Evolutionary conservation across 768 basidiomycete species (phyloP).

Genomic region (Rossbeevera mucosa): DNA sequence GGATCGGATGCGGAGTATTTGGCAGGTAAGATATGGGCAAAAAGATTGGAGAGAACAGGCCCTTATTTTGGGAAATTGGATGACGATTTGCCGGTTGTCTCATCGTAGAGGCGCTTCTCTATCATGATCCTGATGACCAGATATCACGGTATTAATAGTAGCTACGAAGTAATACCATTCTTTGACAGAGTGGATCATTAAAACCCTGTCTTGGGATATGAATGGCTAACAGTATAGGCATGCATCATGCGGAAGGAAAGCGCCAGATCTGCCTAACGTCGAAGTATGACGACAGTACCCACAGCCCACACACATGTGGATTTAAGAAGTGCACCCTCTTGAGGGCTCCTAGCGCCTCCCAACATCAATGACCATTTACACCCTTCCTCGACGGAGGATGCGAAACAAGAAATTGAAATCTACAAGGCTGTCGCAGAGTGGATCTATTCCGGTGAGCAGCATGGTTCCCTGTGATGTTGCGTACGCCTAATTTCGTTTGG

Average conservation of each 20-base stretch:
- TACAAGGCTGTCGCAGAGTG: neutral
- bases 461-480: neutral
- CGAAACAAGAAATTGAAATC: no score
- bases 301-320: slow-evolving; percentile 9
- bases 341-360: neutral
- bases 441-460: slow-evolving; percentile 9
- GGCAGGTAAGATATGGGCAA: slow-evolving; percentile 22
- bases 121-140: neutral
- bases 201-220: slow-evolving; percentile 10
- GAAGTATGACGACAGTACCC: slow-evolving; percentile 9
- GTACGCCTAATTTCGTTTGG: neutral
- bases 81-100: slow-evolving; percentile 12
- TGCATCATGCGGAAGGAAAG: slow-evolving; percentile 1
- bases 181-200: slow-evolving; percentile 3
- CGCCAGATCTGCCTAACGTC: slow-evolving; percentile 5
- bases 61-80: slow-evolving; percentile 25
- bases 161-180: slow-evolving; percentile 1
- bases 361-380: slow-evolving; percentile 1
- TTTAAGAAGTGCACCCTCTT: neutral
- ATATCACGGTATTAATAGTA: slow-evolving; percentile 9
- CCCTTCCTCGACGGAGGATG: slow-evolving; percentile 6
- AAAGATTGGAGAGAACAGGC: slow-evolving; percentile 15
- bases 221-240: slow-evolving; percentile 1
- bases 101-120: neutral
- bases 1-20: slow-evolving; percentile 19